Evolutionary conservation across 495 filamentous ascomycete genomes (phyloP).

Genomic region (Talaromyces trachyspermus): DNA sequence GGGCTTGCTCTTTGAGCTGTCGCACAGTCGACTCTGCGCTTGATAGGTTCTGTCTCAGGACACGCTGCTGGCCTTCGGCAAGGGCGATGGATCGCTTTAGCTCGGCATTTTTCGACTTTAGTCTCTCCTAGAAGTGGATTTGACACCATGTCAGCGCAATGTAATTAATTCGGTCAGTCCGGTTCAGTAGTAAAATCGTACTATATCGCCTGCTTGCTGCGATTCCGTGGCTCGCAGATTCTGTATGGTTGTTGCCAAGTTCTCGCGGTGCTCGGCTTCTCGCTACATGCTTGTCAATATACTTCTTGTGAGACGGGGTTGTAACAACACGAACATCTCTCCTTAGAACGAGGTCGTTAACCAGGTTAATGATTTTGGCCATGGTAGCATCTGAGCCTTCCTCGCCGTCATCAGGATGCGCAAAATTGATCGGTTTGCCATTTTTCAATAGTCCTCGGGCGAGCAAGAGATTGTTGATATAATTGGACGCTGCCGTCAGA

Average conservation of each 20-base stretch:
- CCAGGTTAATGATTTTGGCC: constrained; percentile 79
- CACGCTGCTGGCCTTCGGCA: constrained; percentile 64
- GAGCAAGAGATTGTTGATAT: constrained; percentile 93
- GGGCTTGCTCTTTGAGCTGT: constrained; percentile 70
- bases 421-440: constrained; percentile 80
- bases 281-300: constrained; percentile 45
- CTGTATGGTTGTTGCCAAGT: constrained; percentile 70
- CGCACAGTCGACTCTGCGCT: constrained; percentile 63
- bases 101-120: constrained; percentile 65
- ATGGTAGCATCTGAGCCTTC: constrained; percentile 61
- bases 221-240: constrained; percentile 63
- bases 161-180: background rate
- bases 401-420: constrained; percentile 59
- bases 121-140: constrained; percentile 34
- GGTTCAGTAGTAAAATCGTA: too few species aligned
- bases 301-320: background rate
- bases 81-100: constrained; percentile 66
- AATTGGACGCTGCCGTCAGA: constrained; percentile 79
- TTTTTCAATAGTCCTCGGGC: constrained; percentile 81
- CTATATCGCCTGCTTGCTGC: constrained; percentile 56
- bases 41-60: constrained; percentile 59
- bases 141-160: background rate
- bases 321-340: constrained; percentile 58
- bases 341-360: constrained; percentile 82
- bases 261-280: constrained; percentile 79